Conservation (phyloP, 2,329 filamentous ascomycete species). For the Taxawa tesnikishii region DNA sequence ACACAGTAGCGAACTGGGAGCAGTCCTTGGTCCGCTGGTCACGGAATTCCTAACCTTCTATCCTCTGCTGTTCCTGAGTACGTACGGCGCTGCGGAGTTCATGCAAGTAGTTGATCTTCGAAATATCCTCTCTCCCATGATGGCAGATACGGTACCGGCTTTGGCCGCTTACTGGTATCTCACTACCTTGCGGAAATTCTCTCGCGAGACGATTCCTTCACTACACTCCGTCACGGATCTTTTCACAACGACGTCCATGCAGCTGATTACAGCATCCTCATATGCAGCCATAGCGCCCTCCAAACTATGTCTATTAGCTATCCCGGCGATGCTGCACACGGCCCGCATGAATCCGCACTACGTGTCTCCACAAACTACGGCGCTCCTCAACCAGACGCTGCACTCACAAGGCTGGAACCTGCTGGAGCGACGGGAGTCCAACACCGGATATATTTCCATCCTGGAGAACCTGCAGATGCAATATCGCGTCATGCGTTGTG, state of each 20-base stretch:
- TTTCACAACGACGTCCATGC: constrained; percentile 59
- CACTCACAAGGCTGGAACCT: constrained; percentile 56
- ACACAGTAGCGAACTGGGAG: constrained; percentile 54
- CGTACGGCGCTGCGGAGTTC: constrained; percentile 22
- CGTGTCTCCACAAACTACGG: constrained; percentile 46
- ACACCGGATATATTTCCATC: constrained; percentile 87
- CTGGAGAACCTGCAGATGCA: constrained; percentile 59
- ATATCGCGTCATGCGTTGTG: constrained; percentile 78
- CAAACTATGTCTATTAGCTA: constrained; percentile 49
- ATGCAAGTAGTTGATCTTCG: constrained; percentile 5
- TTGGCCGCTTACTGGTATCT: constrained; percentile 3
- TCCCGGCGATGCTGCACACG: constrained; percentile 64
- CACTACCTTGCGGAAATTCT: background rate
- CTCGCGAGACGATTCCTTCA: constrained; percentile 1
- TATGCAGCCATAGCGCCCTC: constrained; percentile 60
- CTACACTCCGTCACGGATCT: constrained; percentile 30
- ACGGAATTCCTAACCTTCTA: constrained; percentile 65
- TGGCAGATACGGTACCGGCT: constrained; percentile 35
- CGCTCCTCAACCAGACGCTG: constrained; percentile 54
- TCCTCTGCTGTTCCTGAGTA: constrained; percentile 26
- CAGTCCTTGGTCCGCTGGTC: constrained; percentile 58
- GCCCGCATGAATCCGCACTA: constrained; percentile 63
- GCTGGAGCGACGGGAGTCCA: constrained; percentile 70
- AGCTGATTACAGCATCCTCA: constrained; percentile 51
- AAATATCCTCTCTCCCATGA: constrained; percentile 22